Evolutionary conservation across 345 rosid genomes (phyloP), one percentile per base, ranked within the genome.

Genomic region (Chamaenerion angustifolium): DNA sequence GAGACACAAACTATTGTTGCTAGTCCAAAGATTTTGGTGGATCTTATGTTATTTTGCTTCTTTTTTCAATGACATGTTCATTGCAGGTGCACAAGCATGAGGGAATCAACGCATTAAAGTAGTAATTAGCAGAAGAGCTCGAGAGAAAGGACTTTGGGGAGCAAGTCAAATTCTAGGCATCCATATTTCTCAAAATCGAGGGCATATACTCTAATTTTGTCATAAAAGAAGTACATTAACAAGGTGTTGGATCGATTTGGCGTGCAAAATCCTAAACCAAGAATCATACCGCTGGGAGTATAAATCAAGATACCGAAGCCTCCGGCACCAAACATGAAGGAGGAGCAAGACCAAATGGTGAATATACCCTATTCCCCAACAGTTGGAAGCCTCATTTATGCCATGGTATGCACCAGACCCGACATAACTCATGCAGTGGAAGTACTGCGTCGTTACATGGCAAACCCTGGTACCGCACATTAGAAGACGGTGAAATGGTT

Each of bases 321-420:
- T 41, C 43, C 7, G 3, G 7, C 43, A 41, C 43, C 3, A 41
- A 3, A 7, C 8, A 41, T 7, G 43, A 7, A 41, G 43, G 43
- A 41, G 3, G 43, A 41, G 43, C 43, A 7, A 41, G 43, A 41
- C 7, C 8, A 41, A 7, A 41, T 41, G 43, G n/a, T n/a, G n/a
- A 45, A 45, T 9, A 10, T 45, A 6, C 48, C 48, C 9, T 45
- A 45, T 11, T 6, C 10, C 11, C 11, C 10, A 45, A 10, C 10
- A 45, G 10, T 45, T 45, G 48, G 48, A 6, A 45, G 48, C 48
- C 48, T 45, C 8, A 45, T 45, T 9, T 45, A 45, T 45, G 48
- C 48, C 9, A 45, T 45, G 48, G 10, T 45, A 6, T 45, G 10
- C 10, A 45, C 48, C 8, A 45, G 48, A 45, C 48, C 48, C 48